Evolutionary conservation across 1,284 basidiomycete species (phyloP), one percentile per base, ranked within the genome.

Genomic region (Wallemia ichthyophaga): DNA sequence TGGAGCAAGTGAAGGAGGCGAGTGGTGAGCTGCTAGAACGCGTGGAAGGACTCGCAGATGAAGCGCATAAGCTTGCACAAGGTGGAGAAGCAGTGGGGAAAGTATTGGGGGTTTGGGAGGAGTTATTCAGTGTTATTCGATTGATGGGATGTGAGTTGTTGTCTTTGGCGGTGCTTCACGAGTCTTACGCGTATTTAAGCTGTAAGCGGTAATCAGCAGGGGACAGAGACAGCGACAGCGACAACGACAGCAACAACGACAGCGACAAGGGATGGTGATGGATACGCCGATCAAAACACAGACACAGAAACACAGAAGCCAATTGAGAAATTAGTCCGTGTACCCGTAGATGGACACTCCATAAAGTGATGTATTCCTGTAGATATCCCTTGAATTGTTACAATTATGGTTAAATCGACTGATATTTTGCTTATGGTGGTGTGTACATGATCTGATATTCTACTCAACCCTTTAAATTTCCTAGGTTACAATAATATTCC

Each of bases 401-500:
- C n/a, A 5, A 48, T 5, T 5, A 48, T 48, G 37, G 37, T 48
- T 5, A 48, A 48, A 21, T 48, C 37, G 3, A 48, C 37, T 5
- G 37, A 48, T 21, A 48, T 48, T 19, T 21, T 48, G 37, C 37
- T 48, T 48, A 48, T 48, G 37, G 37, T 48, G 3, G 37, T 48
- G n/a, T 19, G 37, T 48, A 21, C 37, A 21, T 17, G n/a, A 11
- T 17, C 7, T 48, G 28, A 7, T 21, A 11, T 21, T 17, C 7
- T 48, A 48, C 5, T 15, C 7, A 21, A 3, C 7, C n/a, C 37
- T 21, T 21, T 11, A 17, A 11, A 48, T 21, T 5, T 21, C n/a
- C 11, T 21, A 48, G 37, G 61, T 65, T 60, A 64, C 65, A 13
- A 58, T 65, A 56, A 59, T 66, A 56, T 63, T 67, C 60, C 66